A percentile compares a stretch with the other conserved stretches of the same genome.
phyloP scores from a whole-genome alignment of 2,329 filamentous ascomycete genomes.

The Colletotrichum sp. region DNA sequence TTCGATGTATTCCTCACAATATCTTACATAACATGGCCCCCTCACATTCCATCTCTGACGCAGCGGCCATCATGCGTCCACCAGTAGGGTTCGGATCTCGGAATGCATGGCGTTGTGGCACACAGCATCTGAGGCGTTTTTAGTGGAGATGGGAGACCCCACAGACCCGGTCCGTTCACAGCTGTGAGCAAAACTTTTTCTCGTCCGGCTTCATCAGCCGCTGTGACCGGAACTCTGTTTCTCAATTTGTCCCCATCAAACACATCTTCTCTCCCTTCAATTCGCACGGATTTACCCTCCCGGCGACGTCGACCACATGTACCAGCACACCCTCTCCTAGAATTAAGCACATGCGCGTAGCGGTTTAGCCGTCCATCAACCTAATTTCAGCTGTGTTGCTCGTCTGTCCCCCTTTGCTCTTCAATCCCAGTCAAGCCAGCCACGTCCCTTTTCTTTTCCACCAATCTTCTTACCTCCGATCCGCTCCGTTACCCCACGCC shows the following conservation, averaged over 20 bases:
- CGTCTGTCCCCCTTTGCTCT: not conserved
- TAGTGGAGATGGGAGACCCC: not conserved
- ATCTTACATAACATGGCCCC: not conserved
- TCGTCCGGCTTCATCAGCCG: not conserved
- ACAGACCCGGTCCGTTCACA: not conserved
- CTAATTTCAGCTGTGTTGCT: not conserved
- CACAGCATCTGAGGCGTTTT: not conserved
- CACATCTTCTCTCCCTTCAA: not conserved
- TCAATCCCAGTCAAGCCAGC: not conserved
- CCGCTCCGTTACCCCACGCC: not conserved
- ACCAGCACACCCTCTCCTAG: not conserved
- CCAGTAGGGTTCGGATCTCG: not conserved
- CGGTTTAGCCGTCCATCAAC: not conserved
- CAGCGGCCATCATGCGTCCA: not conserved
- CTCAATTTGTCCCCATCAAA: not conserved
- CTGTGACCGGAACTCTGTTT: not conserved
- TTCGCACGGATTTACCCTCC: not conserved
- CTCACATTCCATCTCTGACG: not conserved
- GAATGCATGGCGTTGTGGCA: not conserved
- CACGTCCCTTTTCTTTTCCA: not conserved
- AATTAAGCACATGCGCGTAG: not conserved
- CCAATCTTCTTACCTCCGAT: not conserved
- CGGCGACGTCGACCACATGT: not conserved
- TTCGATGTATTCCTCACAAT: accelerated
- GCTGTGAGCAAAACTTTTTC: not conserved